A percentile compares a stretch with the other conserved stretches of the same genome.
phyloP scores from a whole-genome alignment of 2,329 filamentous ascomycete genomes.

The Botryosphaeria dothidea region DNA sequence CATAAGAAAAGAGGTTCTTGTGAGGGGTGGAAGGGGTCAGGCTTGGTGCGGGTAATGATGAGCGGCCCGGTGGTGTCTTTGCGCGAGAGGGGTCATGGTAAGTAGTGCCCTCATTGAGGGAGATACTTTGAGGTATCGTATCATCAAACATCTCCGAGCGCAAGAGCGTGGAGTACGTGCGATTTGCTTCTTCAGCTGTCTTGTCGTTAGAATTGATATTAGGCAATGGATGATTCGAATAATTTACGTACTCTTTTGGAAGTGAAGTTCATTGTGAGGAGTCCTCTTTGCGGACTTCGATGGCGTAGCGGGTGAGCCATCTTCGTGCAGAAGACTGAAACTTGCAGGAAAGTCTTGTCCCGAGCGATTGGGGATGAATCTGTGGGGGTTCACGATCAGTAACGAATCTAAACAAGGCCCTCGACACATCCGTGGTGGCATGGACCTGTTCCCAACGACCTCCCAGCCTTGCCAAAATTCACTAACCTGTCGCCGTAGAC shows the following conservation, averaged over 20 bases:
- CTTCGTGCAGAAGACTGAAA: conserved; percentile 88
- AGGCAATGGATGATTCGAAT: neutral
- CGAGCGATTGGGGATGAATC: conserved; percentile 92
- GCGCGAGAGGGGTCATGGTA: conserved; percentile 69
- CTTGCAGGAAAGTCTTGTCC: conserved; percentile 92
- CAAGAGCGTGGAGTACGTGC: conserved; percentile 84
- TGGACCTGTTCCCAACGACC: neutral
- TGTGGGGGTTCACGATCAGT: conserved; percentile 40
- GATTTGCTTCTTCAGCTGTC: conserved; percentile 86
- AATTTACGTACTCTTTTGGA: conserved; percentile 68
- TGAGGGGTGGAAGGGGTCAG: conserved; percentile 93
- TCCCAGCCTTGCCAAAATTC: neutral
- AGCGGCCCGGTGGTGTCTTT: conserved; percentile 75
- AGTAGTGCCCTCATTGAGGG: conserved; percentile 57
- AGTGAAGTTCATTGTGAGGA: conserved; percentile 87
- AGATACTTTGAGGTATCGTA: conserved; percentile 78
- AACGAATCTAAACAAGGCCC: conserved; percentile 4
- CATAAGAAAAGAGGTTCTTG: conserved; percentile 95
- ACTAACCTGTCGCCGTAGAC: conserved; percentile 59
- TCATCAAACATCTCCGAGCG: conserved; percentile 91
- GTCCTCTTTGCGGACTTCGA: conserved; percentile 82
- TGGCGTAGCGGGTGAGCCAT: conserved; percentile 88
- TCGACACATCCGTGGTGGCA: neutral
- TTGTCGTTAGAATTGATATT: conserved; percentile 22
- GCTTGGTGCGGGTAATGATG: conserved; percentile 66